Evolutionary conservation across 495 filamentous ascomycete species (phyloP).

Genomic region (Chaetomium fimeti): DNA sequence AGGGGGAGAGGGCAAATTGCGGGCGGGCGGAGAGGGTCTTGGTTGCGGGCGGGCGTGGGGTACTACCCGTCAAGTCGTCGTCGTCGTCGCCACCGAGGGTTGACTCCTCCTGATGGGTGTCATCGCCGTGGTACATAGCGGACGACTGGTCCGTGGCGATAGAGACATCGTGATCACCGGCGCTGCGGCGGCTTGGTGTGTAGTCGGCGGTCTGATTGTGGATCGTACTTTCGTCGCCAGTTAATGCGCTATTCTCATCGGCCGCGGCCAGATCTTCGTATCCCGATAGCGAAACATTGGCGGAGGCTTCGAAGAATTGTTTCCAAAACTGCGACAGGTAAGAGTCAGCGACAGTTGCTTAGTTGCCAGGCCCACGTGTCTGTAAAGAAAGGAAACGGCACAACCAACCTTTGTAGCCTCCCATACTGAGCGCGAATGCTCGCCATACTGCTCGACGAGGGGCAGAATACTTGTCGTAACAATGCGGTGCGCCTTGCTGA

Average conservation of each 20-base stretch:
- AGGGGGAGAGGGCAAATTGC: conserved; percentile 63
- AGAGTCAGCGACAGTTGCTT: conserved; percentile 17
- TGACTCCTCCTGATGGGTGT: conserved; percentile 48
- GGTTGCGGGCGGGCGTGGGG: conserved; percentile 49
- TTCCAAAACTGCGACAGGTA: conserved; percentile 81
- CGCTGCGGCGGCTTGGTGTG: conserved; percentile 39
- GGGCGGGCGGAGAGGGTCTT: conserved; percentile 41
- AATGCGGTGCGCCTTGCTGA: conserved; percentile 93
- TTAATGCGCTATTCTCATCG: conserved; percentile 48
- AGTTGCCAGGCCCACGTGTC: too few species aligned
- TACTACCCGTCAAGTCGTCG: conserved; percentile 53
- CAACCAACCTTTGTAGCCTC: conserved; percentile 79
- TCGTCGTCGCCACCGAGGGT: conserved; percentile 53
- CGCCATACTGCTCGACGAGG: conserved; percentile 92
- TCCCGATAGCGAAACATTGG: conserved; percentile 94
- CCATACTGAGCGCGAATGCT: conserved; percentile 93
- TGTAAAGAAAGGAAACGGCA: too few species aligned
- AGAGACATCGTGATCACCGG: conserved; percentile 39
- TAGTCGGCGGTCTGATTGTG: conserved; percentile 46
- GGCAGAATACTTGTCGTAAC: conserved; percentile 92
- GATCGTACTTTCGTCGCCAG: conserved; percentile 36
- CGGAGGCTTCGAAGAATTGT: conserved; percentile 97
- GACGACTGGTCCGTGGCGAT: conserved; percentile 41
- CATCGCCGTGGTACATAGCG: conserved; percentile 30
- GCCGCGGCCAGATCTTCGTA: conserved; percentile 76